Evolutionary conservation across 345 rosid genomes (phyloP).

Genomic region (Pistacia integerrima): DNA sequence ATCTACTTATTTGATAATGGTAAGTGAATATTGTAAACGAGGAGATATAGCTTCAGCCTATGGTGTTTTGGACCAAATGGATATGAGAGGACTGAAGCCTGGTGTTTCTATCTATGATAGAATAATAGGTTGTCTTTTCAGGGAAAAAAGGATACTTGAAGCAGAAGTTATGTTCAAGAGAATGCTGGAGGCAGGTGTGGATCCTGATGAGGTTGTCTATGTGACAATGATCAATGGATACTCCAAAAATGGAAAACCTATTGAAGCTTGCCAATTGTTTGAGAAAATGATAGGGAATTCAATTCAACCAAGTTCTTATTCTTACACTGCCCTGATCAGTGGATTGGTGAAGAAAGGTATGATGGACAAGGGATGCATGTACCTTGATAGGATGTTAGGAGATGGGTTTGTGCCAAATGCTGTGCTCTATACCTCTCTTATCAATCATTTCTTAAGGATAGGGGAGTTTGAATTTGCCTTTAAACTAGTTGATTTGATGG

Average conservation of each 20-base stretch:
- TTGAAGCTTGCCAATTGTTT: slow-evolving; percentile 54
- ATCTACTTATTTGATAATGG: slow-evolving; percentile 53
- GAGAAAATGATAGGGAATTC: slow-evolving; percentile 54
- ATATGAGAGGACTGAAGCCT: slow-evolving; percentile 57
- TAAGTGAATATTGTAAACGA: slow-evolving; percentile 51
- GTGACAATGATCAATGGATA: slow-evolving; percentile 75
- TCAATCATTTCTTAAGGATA: slow-evolving; percentile 45
- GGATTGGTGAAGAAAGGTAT: slow-evolving; percentile 58
- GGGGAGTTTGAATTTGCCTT: slow-evolving; percentile 58
- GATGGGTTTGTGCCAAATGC: slow-evolving; percentile 62
- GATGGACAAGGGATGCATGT: slow-evolving; percentile 58
- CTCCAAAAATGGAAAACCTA: slow-evolving; percentile 41
- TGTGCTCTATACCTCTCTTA: slow-evolving; percentile 58
- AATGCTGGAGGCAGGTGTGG: slow-evolving; percentile 64
- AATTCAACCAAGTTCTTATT: slow-evolving; percentile 47
- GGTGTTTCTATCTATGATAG: slow-evolving; percentile 59
- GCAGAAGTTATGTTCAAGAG: slow-evolving; percentile 58
- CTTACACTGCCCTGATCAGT: slow-evolving; percentile 61
- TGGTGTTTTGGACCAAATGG: slow-evolving; percentile 48
- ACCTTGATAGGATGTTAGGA: slow-evolving; percentile 59
- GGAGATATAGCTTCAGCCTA: slow-evolving; percentile 46
- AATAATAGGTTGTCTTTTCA: slow-evolving; percentile 54
- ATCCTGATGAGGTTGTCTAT: slow-evolving; percentile 67
- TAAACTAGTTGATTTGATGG: slow-evolving; percentile 57
- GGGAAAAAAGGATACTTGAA: slow-evolving; percentile 41